A percentile compares a stretch with the other conserved stretches of the same genome.
Evolutionary conservation across 305 asterid species (phyloP).

Genomic region (Andrographis paniculata): DNA sequence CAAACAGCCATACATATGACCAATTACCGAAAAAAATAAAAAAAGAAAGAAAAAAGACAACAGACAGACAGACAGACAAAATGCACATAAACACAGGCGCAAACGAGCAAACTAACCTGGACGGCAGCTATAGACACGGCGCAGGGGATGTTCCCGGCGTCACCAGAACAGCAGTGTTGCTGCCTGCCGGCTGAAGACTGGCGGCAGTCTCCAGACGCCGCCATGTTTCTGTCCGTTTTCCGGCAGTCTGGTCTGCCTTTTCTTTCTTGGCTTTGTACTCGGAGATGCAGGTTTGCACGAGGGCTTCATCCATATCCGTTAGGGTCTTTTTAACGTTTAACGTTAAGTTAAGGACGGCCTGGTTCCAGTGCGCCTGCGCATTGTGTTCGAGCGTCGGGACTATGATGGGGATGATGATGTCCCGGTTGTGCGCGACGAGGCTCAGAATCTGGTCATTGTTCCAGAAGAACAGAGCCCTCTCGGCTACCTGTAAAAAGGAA

Average conservation of each 20-base stretch:
- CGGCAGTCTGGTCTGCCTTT: conserved; percentile 20
- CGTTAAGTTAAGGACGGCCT: conserved; percentile 54
- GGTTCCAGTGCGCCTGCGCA: conserved; percentile 64
- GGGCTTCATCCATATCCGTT: conserved; percentile 50
- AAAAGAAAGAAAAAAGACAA: too few relatives aligned
- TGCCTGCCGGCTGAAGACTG: conserved; percentile 45
- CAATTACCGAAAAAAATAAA: too few relatives aligned
- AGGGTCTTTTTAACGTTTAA: conserved; percentile 48
- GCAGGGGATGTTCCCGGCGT: conserved; percentile 28
- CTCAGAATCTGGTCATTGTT: conserved; percentile 55
- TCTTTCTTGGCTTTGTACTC: conserved; percentile 33
- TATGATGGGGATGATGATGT: conserved; percentile 56
- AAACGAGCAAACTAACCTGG: not conserved
- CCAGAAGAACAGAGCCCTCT: conserved; percentile 73
- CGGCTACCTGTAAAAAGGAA: conserved; percentile 52
- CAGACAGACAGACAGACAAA: too few relatives aligned
- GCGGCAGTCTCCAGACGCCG: conserved; percentile 44
- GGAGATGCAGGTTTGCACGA: conserved; percentile 41
- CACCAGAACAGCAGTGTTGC: conserved; percentile 57
- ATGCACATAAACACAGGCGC: not conserved
- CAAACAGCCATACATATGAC: too few relatives aligned
- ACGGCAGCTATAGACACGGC: conserved; percentile 20
- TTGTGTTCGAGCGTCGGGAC: conserved; percentile 67
- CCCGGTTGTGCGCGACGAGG: conserved; percentile 53
- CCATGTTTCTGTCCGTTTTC: conserved; percentile 46